Conservation (phyloP, 1,139 yeast species). For the Taphrina betulina region DNA sequence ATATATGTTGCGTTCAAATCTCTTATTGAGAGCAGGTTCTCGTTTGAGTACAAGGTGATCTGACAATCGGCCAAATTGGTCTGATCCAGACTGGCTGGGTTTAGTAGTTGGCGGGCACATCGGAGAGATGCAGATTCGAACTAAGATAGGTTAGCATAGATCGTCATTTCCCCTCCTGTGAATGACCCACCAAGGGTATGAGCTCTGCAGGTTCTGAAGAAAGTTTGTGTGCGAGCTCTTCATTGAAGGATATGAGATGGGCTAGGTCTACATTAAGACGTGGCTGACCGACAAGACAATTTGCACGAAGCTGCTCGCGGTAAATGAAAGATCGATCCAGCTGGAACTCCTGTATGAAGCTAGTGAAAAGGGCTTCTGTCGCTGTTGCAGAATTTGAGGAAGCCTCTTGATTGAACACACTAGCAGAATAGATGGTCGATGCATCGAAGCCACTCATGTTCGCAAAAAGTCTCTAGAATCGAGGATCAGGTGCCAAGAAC, state of each 20-base stretch:
- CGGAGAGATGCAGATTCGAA: conserved; percentile 89
- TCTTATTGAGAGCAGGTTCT: conserved; percentile 72
- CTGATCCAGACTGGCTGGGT: conserved; percentile 53
- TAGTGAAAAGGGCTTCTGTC: conserved; percentile 51
- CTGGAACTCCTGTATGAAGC: conserved; percentile 82
- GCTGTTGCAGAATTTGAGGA: conserved; percentile 26
- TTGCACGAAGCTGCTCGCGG: conserved; percentile 82
- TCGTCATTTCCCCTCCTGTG: not conserved
- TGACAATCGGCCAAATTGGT: conserved; percentile 76
- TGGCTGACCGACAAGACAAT: conserved; percentile 73
- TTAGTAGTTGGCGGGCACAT: conserved; percentile 78
- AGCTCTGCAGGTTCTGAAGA: conserved; percentile 85
- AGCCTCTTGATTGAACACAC: conserved; percentile 27
- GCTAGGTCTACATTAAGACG: conserved; percentile 74
- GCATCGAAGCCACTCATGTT: conserved; percentile 26
- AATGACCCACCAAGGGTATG: conserved; percentile 58
- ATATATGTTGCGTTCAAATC: conserved; percentile 84
- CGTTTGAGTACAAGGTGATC: conserved; percentile 69
- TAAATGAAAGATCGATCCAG: conserved; percentile 79
- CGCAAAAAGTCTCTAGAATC: no score
- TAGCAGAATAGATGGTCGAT: conserved; percentile 26
- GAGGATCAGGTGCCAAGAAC: no score
- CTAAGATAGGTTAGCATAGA: conserved; percentile 2
- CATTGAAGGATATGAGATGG: conserved; percentile 83
- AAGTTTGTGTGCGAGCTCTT: conserved; percentile 79